A percentile compares a stretch with the other conserved stretches of the same genome.
Evolutionary conservation across 805 yeast genomes (phyloP).

Genomic region (Candida berthetii): DNA sequence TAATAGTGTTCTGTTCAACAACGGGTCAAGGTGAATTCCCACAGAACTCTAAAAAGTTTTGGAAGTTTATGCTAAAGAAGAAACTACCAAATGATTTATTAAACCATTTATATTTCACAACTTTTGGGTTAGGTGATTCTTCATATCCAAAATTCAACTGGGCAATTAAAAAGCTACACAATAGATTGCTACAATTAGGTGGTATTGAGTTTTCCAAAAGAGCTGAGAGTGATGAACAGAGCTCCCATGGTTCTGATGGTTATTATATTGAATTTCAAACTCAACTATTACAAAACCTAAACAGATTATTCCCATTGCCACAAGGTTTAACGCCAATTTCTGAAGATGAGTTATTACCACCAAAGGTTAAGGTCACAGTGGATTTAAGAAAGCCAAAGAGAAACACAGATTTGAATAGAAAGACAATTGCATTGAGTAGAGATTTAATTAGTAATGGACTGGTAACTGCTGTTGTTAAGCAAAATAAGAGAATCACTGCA

Average conservation of each 20-base stretch:
- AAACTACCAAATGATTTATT: conserved; percentile 59
- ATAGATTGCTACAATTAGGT: conserved; percentile 75
- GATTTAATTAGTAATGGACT: conserved; percentile 12
- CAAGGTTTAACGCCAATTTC: conserved; percentile 23
- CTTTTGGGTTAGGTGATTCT: conserved; percentile 92
- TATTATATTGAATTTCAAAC: conserved; percentile 72
- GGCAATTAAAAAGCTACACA: conserved; percentile 81
- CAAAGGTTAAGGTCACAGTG: conserved; percentile 25
- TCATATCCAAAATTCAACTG: conserved; percentile 84
- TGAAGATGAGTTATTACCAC: conserved; percentile 29
- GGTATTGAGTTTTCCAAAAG: conserved; percentile 65
- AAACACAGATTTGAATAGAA: conserved; percentile 20
- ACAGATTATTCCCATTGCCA: conserved; percentile 28
- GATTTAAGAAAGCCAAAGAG: conserved; percentile 23
- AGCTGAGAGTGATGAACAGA: conserved; percentile 86
- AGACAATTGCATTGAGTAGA: conserved; percentile 24
- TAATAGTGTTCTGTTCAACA: conserved; percentile 71
- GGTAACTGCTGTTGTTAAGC: conserved; percentile 36
- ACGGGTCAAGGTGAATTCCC: conserved; percentile 97
- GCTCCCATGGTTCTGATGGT: conserved; percentile 71
- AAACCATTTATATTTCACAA: conserved; percentile 54
- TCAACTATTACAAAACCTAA: conserved; percentile 31
- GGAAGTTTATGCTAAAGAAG: conserved; percentile 67
- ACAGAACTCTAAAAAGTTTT: conserved; percentile 61
- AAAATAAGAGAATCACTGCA: conserved; percentile 60